Percentiles rank a stretch among this genome's conserved stretches.
These are phyloP conservation scores for Aspergillus sp. DNA, from an alignment of 2,329 filamentous ascomycete species.

Conservation along the genomic window DNA sequence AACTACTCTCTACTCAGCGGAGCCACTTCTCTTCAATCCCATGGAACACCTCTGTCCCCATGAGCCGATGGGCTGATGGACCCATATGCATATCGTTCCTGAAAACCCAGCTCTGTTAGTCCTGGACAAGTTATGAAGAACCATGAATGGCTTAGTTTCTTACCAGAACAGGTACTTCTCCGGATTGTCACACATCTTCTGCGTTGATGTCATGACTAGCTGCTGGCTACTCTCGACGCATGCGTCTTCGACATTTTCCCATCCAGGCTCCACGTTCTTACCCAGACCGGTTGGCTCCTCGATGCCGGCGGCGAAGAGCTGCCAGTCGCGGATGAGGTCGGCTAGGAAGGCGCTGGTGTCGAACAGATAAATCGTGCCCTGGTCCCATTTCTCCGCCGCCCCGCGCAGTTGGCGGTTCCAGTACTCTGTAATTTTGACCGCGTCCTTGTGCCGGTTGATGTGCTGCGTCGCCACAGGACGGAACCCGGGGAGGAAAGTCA, in stretches of 20 bases:
- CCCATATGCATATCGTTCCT: conserved; percentile 44
- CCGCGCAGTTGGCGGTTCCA: conserved; percentile 35
- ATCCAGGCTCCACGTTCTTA: conserved; percentile 30
- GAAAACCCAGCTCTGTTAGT: conserved; percentile 10
- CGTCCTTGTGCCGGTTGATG: conserved; percentile 29
- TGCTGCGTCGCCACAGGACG: conserved; percentile 19
- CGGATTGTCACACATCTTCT: conserved; percentile 31
- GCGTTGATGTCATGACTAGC: conserved; percentile 30
- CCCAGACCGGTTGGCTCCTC: conserved; percentile 34
- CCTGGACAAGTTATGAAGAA: conserved; percentile 2
- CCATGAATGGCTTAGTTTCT: conserved; percentile 15
- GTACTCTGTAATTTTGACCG: conserved; percentile 29
- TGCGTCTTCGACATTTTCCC: conserved; percentile 36
- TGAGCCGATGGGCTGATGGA: conserved; percentile 34
- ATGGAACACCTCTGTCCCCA: conserved; percentile 37
- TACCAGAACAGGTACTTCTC: conserved; percentile 43
- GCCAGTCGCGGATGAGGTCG: conserved; percentile 38
- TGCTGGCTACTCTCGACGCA: conserved; percentile 29
- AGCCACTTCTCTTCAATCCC: conserved; percentile 35
- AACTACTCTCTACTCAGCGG: conserved; percentile 4
- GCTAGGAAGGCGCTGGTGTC: conserved; percentile 39
- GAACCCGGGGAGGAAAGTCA: conserved; percentile 40
- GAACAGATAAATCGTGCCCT: conserved; percentile 36
- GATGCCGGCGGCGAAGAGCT: conserved; percentile 34
- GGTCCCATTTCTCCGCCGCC: conserved; percentile 30